Evolutionary conservation across 1,139 yeast species (phyloP).

Genomic region (Pichia sp.): DNA sequence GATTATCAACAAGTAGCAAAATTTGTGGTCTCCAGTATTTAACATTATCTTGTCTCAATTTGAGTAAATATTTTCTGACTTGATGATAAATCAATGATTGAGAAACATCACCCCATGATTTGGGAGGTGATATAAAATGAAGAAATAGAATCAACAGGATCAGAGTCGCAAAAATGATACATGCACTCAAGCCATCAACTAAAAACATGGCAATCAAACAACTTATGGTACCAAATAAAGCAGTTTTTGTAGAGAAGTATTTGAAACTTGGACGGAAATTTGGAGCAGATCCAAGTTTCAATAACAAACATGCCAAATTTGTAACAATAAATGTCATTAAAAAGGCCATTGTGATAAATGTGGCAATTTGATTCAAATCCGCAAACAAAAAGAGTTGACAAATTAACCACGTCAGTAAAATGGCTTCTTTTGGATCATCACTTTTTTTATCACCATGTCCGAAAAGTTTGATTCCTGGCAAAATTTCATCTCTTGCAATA

Average conservation of each 20-base stretch:
- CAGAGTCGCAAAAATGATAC: constrained; percentile 60
- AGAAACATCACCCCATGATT: constrained; percentile 96
- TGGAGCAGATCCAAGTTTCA: constrained; percentile 89
- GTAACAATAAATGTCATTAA: constrained; percentile 92
- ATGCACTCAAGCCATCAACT: constrained; percentile 86
- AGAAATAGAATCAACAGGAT: constrained; percentile 62
- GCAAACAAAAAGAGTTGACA: constrained; percentile 82
- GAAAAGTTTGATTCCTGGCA: constrained; percentile 67
- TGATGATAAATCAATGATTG: constrained; percentile 92
- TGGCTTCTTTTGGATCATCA: constrained; percentile 49
- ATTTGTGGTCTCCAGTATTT: constrained; percentile 98
- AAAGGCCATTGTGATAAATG: constrained; percentile 93
- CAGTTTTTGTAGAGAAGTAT: constrained; percentile 77
- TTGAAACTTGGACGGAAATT: constrained; percentile 92
- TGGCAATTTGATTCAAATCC: constrained; percentile 89
- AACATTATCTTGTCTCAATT: constrained; percentile 83
- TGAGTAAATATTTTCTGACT: constrained; percentile 77
- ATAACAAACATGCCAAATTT: constrained; percentile 82
- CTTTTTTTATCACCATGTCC: constrained; percentile 25
- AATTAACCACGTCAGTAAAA: constrained; percentile 68
- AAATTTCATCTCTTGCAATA: constrained; percentile 74
- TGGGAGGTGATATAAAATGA: constrained; percentile 89
- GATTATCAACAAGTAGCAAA: constrained; percentile 77
- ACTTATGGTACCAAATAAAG: constrained; percentile 60
- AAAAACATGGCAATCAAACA: constrained; percentile 85